Conservation (phyloP, 768 basidiomycete species). For the Boletus rufocinnamomeus region DNA sequence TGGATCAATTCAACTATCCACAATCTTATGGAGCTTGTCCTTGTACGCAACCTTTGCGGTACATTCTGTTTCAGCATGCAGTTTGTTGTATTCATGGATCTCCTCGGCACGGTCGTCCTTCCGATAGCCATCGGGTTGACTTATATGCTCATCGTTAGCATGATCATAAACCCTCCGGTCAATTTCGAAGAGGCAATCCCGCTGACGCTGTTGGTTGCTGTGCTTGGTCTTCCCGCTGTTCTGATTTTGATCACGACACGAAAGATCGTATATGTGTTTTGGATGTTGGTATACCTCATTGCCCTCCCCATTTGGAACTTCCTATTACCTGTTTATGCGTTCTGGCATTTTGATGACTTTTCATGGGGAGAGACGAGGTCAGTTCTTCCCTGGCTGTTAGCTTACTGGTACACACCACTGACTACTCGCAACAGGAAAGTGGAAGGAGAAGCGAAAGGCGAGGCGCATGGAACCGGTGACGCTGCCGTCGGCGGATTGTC, state of each 20-base stretch:
- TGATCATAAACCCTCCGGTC: conserved; percentile 77
- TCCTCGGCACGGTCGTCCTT: conserved; percentile 86
- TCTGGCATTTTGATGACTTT: conserved; percentile 99
- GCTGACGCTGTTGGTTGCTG: conserved; percentile 81
- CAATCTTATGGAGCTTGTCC: conserved; percentile 98
- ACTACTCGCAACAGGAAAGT: conserved; percentile 68
- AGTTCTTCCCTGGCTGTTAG: conserved; percentile 24
- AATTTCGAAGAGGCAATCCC: conserved; percentile 94
- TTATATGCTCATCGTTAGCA: conserved; percentile 81
- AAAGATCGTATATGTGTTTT: conserved; percentile 94
- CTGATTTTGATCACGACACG: conserved; percentile 92
- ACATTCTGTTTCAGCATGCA: conserved; percentile 99
- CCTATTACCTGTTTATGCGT: conserved; percentile 90
- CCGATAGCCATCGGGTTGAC: conserved; percentile 94
- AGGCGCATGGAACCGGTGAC: conserved; percentile 73
- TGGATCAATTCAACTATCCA: conserved; percentile 99
- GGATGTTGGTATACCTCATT: conserved; percentile 95
- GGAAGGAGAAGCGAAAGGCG: conserved; percentile 82
- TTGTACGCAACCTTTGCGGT: conserved; percentile 95
- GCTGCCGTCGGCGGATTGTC: conserved; percentile 52
- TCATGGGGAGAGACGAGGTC: conserved; percentile 99
- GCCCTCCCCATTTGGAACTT: conserved; percentile 98
- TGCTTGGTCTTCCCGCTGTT: conserved; percentile 90
- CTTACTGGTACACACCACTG: conserved; percentile 6
- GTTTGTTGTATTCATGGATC: conserved; percentile 98